A percentile compares a stretch with the other conserved stretches of the same genome.
These are phyloP conservation scores for Termitomyces sp. DNA, from an alignment of 768 basidiomycete genomes.

Conservation along the genomic window DNA sequence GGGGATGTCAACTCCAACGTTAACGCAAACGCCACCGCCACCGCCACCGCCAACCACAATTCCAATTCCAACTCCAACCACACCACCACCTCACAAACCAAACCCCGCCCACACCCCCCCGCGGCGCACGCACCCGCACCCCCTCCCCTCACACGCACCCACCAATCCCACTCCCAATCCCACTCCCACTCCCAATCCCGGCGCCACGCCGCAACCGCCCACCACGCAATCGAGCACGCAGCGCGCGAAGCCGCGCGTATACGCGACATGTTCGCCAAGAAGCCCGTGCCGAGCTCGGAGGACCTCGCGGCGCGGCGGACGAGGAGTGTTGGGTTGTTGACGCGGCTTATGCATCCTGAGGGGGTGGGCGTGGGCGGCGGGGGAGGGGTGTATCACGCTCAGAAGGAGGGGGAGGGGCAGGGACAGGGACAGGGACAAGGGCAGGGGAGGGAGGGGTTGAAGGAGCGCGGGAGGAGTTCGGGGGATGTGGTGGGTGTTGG, in stretches of 20 bases:
- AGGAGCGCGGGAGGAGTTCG: slow-evolving; percentile 33
- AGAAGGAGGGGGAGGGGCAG: background rate
- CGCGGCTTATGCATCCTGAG: slow-evolving; percentile 66
- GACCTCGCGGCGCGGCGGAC: slow-evolving; percentile 35
- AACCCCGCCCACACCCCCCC: no score
- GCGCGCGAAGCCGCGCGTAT: slow-evolving; percentile 60
- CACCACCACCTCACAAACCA: no score
- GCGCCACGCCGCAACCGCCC: slow-evolving; percentile 19
- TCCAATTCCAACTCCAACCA: no score
- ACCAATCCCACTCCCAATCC: slow-evolving; percentile 16
- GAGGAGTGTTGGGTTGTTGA: slow-evolving; percentile 50
- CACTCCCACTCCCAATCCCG: slow-evolving; percentile 16
- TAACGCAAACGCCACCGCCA: no score
- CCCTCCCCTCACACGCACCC: no score
- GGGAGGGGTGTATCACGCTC: no score
- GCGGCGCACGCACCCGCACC: no score
- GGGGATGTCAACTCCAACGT: no score
- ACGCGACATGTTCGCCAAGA: slow-evolving; percentile 69
- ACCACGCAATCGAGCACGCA: slow-evolving; percentile 38
- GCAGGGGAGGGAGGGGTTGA: no score
- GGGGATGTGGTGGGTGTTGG: slow-evolving; percentile 34
- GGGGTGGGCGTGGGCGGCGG: slow-evolving; percentile 44
- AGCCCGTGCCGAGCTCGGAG: slow-evolving; percentile 61
- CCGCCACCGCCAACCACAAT: no score
- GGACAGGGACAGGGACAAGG: no score